phyloP scores from a whole-genome alignment of 208 protist genomes.

The Trypanosoma avium region DNA sequence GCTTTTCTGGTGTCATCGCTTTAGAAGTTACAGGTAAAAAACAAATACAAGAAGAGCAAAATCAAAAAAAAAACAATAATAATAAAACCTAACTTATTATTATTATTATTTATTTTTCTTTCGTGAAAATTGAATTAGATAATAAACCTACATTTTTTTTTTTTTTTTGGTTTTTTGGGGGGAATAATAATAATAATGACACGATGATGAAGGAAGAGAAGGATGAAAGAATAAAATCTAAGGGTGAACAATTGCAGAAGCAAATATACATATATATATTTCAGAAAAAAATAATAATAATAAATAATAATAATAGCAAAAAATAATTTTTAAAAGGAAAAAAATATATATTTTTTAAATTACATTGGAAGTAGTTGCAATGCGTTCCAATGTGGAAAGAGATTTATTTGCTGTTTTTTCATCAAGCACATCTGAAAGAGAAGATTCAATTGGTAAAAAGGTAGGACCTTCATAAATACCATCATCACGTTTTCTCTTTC shows the following conservation, averaged over 20 bases:
- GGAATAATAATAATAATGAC: not conserved
- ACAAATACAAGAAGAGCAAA: slow-evolving; percentile 16
- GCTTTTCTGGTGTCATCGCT: slow-evolving; percentile 27
- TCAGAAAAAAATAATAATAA: too few species aligned
- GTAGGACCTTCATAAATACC: slow-evolving; percentile 25
- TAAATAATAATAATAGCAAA: slow-evolving; percentile 1
- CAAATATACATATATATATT: too few species aligned
- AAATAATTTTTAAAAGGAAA: not conserved
- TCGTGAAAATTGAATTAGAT: not conserved
- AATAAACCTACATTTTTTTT: not conserved
- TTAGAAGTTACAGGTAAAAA: too few species aligned
- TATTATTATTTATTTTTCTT: not conserved
- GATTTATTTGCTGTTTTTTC: slow-evolving; percentile 9
- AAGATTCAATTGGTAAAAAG: slow-evolving; percentile 27
- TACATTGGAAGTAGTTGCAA: slow-evolving; percentile 8
- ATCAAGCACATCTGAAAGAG: slow-evolving; percentile 23
- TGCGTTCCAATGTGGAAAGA: slow-evolving; percentile 27
- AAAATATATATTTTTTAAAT: not conserved
- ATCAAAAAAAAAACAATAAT: slow-evolving; percentile 2
- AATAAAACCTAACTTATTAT: not conserved
- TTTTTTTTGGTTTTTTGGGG: not conserved
- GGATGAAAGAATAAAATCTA: not conserved
- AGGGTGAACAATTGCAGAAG: too few species aligned
- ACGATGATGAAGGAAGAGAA: not conserved
- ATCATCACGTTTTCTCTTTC: slow-evolving; percentile 42